Evolutionary conservation across 129 eudicot species (phyloP), one percentile per base, ranked within the genome.

Genomic region (Scalesia atractyloides): DNA sequence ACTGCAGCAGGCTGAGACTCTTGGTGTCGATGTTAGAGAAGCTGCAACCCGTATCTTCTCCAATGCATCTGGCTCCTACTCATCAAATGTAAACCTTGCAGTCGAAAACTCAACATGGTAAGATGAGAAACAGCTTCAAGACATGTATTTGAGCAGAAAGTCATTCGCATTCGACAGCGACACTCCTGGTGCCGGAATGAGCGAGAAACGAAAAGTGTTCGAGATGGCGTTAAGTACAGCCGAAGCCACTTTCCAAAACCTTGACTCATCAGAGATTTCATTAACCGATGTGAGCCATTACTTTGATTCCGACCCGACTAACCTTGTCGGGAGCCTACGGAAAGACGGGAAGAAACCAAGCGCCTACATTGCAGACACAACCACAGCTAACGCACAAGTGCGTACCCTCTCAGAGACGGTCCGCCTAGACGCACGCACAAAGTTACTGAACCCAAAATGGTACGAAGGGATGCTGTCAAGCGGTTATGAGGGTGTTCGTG

Each of bases 101-200:
- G 99, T 95, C 14, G 99, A 95, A 82, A 95, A 95, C 54, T 95
- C 99, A 19, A 69, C 99, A 58, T 95, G 99, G 99, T 91, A 88
- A 14, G 99, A 95, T 16, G 97, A 95, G 83, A 95, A 95, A 79
- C 99, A 95, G 82, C 97, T 95, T 60, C 99, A 95, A 79, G 99
- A 95, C 80, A 95, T 95, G 99, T 95, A 95, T 77, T 73, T 95
- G 80, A 91, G 96, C 82, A 68, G 99, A 43, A 95, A 95, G 84
- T 95, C 99, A 0, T 95, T 95, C 69, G 99, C 99, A 16, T 95
- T 95, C 17, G 95, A 95, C 82, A 70, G 84, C 17, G 99, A 95
- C 76, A 86, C 97, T 13, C 99, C 99, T 8, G 99, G 99, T 24
- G 88, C 80, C 0, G 97, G 99, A 75, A 95, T 95, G 99, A 72